Conservation (phyloP, 1,284 basidiomycete species). For the Hypsizygus ulmarius region DNA sequence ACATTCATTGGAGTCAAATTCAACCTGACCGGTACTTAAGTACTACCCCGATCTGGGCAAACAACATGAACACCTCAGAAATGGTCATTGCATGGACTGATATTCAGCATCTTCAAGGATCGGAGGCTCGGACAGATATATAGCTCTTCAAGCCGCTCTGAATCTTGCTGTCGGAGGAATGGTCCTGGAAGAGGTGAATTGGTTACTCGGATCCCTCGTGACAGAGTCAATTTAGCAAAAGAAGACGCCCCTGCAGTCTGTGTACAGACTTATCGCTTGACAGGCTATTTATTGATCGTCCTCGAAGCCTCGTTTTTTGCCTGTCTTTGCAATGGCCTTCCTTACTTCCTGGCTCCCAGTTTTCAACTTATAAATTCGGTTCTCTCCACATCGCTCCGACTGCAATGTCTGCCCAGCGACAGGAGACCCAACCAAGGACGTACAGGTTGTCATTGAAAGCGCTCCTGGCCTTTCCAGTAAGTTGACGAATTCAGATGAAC, state of each 20-base stretch:
- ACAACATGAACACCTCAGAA: too few species aligned
- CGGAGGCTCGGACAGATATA: too few species aligned
- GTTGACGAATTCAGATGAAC: background rate
- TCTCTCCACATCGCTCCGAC: conserved; percentile 3
- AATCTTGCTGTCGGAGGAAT: background rate
- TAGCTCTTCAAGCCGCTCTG: too few species aligned
- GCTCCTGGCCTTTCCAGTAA: conserved; percentile 21
- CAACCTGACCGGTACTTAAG: too few species aligned
- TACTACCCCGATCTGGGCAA: too few species aligned
- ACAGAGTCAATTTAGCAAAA: conserved; percentile 8
- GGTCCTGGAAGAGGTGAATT: background rate
- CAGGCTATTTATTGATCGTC: conserved; percentile 20
- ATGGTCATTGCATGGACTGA: too few species aligned
- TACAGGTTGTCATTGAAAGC: conserved; percentile 9
- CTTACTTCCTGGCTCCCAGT: conserved; percentile 9
- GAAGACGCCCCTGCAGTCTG: background rate
- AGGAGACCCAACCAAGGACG: conserved; percentile 20
- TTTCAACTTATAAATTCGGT: conserved; percentile 3
- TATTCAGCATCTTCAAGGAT: too few species aligned
- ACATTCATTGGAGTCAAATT: too few species aligned
- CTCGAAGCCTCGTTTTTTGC: conserved; percentile 10
- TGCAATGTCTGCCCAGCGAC: conserved; percentile 13
- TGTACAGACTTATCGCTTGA: conserved; percentile 12
- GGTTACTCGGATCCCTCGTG: conserved; percentile 15
- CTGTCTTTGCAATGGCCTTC: conserved; percentile 13